These are phyloP conservation scores for Lanmaoa pseudosensibilis DNA, from an alignment of 768 basidiomycete genomes.

Conservation along the genomic window DNA sequence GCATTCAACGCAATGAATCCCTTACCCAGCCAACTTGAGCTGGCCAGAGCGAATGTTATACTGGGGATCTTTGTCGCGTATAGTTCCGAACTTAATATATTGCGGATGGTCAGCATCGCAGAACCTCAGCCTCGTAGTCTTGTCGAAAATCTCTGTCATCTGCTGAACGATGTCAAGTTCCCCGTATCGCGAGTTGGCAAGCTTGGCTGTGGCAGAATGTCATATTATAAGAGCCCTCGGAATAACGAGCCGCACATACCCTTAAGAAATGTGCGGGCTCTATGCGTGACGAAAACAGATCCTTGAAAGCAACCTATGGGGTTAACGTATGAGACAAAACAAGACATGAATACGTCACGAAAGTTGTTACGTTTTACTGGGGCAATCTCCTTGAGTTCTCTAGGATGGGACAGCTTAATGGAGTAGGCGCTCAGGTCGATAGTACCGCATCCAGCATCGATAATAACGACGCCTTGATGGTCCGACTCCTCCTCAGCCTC, in stretches of 20 bases:
- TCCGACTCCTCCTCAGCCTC: conserved; percentile 29
- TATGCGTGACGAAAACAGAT: conserved; percentile 36
- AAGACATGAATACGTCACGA: not conserved
- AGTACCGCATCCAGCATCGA: conserved; percentile 47
- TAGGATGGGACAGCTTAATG: conserved; percentile 19
- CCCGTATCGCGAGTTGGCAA: conserved; percentile 31
- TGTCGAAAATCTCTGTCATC: conserved; percentile 38
- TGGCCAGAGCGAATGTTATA: conserved; percentile 39
- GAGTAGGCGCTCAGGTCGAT: conserved; percentile 40
- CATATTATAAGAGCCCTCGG: not conserved
- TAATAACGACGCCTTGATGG: conserved; percentile 39
- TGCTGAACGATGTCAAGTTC: conserved; percentile 29
- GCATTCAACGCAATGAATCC: not conserved
- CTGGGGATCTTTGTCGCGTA: conserved; percentile 34
- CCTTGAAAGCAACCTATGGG: conserved; percentile 38
- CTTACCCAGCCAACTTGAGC: conserved; percentile 39
- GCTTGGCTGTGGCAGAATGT: conserved; percentile 20
- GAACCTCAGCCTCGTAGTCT: conserved; percentile 40
- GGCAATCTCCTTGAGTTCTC: conserved; percentile 35
- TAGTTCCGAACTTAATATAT: conserved; percentile 40
- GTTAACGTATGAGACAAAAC: not conserved
- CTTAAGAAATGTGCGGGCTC: conserved; percentile 29
- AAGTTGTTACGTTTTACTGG: conserved; percentile 29
- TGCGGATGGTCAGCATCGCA: conserved; percentile 35
- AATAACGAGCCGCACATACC: conserved; percentile 16